A percentile compares a stretch with the other conserved stretches of the same genome.
phyloP scores from a whole-genome alignment of 2,329 filamentous ascomycete genomes.

The Rhinocladiella similis region DNA sequence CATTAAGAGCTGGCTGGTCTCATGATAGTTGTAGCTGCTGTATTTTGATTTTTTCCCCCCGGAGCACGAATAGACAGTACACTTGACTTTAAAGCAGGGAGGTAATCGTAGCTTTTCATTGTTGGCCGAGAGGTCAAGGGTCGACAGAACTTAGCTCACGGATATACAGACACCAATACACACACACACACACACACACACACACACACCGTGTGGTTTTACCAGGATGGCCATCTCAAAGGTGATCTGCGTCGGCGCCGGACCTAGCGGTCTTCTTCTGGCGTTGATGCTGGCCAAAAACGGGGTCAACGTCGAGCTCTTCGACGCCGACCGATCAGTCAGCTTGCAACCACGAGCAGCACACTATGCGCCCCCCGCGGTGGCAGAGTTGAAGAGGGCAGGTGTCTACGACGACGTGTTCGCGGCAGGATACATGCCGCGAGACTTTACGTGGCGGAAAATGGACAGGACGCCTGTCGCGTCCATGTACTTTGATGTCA shows the following conservation, averaged over 20 bases:
- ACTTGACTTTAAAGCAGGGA: no score
- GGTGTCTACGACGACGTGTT: conserved; percentile 56
- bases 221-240: neutral
- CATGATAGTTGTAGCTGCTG: no score
- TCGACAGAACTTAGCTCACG: no score
- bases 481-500: conserved; percentile 9
- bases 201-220: no score
- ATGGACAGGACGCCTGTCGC: conserved; percentile 36
- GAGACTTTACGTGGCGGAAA: conserved; percentile 46
- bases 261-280: conserved; percentile 34
- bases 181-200: no score
- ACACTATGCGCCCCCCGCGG: conserved; percentile 60
- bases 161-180: no score
- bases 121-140: no score
- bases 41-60: no score
- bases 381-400: conserved; percentile 57
- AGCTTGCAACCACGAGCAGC: conserved; percentile 64
- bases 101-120: no score
- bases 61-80: no score
- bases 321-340: conserved; percentile 56
- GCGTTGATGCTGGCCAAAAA: conserved; percentile 32
- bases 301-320: conserved; percentile 33
- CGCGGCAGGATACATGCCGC: conserved; percentile 43
- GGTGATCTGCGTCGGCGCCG: conserved; percentile 33
- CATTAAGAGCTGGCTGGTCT: no score